Base-by-base conservation (phyloP, 2,329 filamentous ascomycete genomes). In the Chrysosporium queenslandicum region DNA sequence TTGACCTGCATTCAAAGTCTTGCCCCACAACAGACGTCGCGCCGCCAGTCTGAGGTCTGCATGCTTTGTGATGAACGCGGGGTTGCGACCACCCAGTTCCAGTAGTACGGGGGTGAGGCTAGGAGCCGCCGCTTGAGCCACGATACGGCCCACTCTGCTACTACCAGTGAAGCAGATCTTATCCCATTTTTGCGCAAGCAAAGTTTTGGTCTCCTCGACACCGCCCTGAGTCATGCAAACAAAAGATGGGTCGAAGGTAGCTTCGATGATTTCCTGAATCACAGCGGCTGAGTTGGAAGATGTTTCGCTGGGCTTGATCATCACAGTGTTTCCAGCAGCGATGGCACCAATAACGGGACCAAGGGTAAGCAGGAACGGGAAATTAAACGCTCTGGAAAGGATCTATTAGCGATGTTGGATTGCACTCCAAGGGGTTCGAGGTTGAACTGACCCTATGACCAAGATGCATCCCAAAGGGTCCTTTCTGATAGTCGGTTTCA, bases 161-260 rank as follows among this genome's bases (percentile, higher is more conserved):
- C 82, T 83, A 51, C 92, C 92, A 0, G 92, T 98, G 74, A 95
- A 98, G 75, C 92, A 90, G 63, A 98, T 94, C 78, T 96, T 97
- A 73, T 94, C 90, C 85, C 90, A 98, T 68, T 91, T 91, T 73
- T 89, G 81, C 53, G 91, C 81, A 30, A 98, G 78, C 41, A 97
- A 73, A 11, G 82, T 82, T 42, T 86, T 87, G 3, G 86, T 89
- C 74, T 95, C 88, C 3, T 83, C 77, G 18, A 95, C 71, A 25
- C 75, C 82, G 55, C 92, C 92, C 66, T 96, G 92, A 59, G 96
- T 75, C 54, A 88, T 79, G 32, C 75, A 73, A 70, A 88, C 96
- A 60, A 82, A 83, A 14, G 81, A 79, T 1, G 81, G 79, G 66
- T 97, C 92, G 50, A 98, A 81, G 36, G 79, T 78, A 37, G 80